These are phyloP conservation scores for Candida verbasci DNA, from an alignment of 805 yeast species.

Conservation along the genomic window DNA sequence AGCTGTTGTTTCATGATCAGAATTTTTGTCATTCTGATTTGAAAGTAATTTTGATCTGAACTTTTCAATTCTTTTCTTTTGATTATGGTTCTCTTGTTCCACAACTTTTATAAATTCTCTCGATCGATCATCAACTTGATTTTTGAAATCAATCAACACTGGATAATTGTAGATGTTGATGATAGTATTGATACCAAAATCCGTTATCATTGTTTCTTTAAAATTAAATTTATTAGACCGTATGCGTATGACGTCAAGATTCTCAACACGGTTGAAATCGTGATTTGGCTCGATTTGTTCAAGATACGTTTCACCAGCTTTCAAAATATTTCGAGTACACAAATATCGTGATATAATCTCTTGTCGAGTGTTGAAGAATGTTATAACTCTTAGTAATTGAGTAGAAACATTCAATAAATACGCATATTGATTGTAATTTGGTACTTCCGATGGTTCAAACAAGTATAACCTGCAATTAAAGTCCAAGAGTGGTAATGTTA, in stretches of 20 bases:
- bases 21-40: background rate
- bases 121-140: slow-evolving; percentile 1
- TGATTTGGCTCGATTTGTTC: slow-evolving; percentile 9
- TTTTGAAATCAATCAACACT: slow-evolving; percentile 8
- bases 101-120: slow-evolving; percentile 2
- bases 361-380: slow-evolving; percentile 30
- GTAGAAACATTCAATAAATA: slow-evolving; percentile 19
- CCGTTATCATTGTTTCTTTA: slow-evolving; percentile 15
- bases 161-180: slow-evolving; percentile 17
- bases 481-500: slow-evolving; percentile 28
- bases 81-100: slow-evolving; percentile 10
- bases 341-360: slow-evolving; percentile 15
- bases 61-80: slow-evolving; percentile 7
- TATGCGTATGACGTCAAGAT: slow-evolving; percentile 14
- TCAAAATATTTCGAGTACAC: slow-evolving; percentile 13
- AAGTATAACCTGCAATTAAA: slow-evolving; percentile 19
- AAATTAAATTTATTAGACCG: slow-evolving; percentile 14
- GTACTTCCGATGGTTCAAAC: slow-evolving; percentile 12
- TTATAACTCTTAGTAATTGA: slow-evolving; percentile 26
- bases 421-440: slow-evolving; percentile 14
- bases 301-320: slow-evolving; percentile 11
- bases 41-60: slow-evolving; percentile 6
- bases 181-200: slow-evolving; percentile 10
- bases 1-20: slow-evolving; percentile 3
- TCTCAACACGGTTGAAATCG: slow-evolving; percentile 1